A percentile compares a stretch with the other conserved stretches of the same genome.
Conservation (phyloP, 2,329 filamentous ascomycete species). For the Sphaerulina vaccinii region DNA sequence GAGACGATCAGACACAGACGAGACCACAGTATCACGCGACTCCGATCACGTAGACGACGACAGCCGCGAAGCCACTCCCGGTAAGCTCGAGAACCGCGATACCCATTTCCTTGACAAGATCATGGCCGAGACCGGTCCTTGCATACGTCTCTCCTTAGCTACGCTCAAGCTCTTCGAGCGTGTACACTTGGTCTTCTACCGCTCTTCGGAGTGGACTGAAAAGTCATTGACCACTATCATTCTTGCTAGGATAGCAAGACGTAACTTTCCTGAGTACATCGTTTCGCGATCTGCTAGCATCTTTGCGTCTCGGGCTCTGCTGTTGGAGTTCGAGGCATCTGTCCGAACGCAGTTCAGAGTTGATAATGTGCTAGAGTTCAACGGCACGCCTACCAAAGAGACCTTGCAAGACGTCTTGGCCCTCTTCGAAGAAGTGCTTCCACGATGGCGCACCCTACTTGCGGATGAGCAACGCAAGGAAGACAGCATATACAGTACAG, state of each 20-base stretch:
- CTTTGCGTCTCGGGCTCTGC: slow-evolving; percentile 69
- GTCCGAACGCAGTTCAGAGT: slow-evolving; percentile 78
- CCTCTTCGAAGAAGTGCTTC: slow-evolving; percentile 71
- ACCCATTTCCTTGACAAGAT: slow-evolving; percentile 76
- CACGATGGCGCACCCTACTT: slow-evolving; percentile 74
- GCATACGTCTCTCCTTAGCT: slow-evolving; percentile 72
- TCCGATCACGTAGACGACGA: slow-evolving; percentile 34
- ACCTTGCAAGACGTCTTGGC: slow-evolving; percentile 67
- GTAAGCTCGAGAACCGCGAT: slow-evolving; percentile 61
- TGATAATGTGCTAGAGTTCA: slow-evolving; percentile 78
- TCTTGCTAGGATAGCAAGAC: slow-evolving; percentile 79
- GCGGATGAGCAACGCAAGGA: slow-evolving; percentile 76
- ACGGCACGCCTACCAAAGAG: slow-evolving; percentile 65
- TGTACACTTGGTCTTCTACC: slow-evolving; percentile 92
- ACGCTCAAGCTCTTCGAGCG: slow-evolving; percentile 83
- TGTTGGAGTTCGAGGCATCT: slow-evolving; percentile 87
- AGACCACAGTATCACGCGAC: slow-evolving; percentile 51
- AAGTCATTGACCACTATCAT: slow-evolving; percentile 95
- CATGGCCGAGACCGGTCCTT: slow-evolving; percentile 72
- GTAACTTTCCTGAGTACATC: slow-evolving; percentile 86
- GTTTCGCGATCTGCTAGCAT: slow-evolving; percentile 88
- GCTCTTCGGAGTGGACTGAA: slow-evolving; percentile 95
- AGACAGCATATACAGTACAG: slow-evolving; percentile 70
- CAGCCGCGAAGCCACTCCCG: slow-evolving; percentile 41
- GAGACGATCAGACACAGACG: slow-evolving; percentile 62